phyloP scores from a whole-genome alignment of 2,329 filamentous ascomycete genomes.

The Pseudomassariella vexata region DNA sequence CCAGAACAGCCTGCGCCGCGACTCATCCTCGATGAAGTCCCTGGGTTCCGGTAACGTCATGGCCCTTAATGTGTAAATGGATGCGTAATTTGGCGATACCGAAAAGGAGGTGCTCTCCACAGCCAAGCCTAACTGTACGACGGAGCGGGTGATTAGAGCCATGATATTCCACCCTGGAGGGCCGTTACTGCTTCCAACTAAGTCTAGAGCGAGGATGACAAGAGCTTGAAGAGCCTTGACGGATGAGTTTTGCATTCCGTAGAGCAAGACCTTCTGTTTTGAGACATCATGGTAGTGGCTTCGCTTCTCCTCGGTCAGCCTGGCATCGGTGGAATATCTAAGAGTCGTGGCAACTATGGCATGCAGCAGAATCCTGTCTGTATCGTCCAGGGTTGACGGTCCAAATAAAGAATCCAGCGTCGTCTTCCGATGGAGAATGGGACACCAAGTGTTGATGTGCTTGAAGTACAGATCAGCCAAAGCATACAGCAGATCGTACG shows the following conservation, averaged over 20 bases:
- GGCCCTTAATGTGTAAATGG: slow-evolving; percentile 82
- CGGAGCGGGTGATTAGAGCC: slow-evolving; percentile 80
- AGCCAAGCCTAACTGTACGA: slow-evolving; percentile 80
- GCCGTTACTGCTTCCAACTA: slow-evolving; percentile 82
- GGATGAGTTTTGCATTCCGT: slow-evolving; percentile 83
- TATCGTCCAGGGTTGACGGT: slow-evolving; percentile 67
- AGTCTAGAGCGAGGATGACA: slow-evolving; percentile 78
- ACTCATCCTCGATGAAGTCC: slow-evolving; percentile 87
- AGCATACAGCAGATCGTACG: slow-evolving; percentile 68
- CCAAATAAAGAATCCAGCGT: slow-evolving; percentile 81
- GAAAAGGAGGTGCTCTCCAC: slow-evolving; percentile 77
- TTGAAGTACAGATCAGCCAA: slow-evolving; percentile 74
- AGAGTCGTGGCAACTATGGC: slow-evolving; percentile 86
- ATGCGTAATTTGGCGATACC: slow-evolving; percentile 72
- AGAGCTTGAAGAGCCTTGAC: slow-evolving; percentile 83
- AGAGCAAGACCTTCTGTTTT: slow-evolving; percentile 80
- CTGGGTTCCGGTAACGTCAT: slow-evolving; percentile 78
- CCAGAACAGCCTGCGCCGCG: slow-evolving; percentile 81
- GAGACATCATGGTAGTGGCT: slow-evolving; percentile 73
- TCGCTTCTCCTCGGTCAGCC: slow-evolving; percentile 67
- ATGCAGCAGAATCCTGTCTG: slow-evolving; percentile 76
- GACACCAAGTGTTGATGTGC: slow-evolving; percentile 79
- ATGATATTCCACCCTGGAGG: slow-evolving; percentile 90
- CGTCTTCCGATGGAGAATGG: slow-evolving; percentile 79
- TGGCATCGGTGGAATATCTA: slow-evolving; percentile 71